Percentiles rank a stretch among this genome's conserved stretches.
Conservation (phyloP, 805 yeast species). For the Cyberlindnera mrakii region DNA sequence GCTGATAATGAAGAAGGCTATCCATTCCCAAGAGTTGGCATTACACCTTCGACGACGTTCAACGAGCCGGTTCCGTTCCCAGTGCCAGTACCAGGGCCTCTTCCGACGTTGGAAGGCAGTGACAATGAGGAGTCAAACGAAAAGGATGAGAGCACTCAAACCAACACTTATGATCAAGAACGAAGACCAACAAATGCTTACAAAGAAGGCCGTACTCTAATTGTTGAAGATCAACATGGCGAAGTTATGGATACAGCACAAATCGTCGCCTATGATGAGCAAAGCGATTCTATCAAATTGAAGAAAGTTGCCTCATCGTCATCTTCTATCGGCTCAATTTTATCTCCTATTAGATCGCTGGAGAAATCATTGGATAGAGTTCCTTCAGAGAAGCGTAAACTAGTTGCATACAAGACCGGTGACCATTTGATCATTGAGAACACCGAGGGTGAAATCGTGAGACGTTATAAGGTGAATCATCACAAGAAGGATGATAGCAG, state of each 20-base stretch:
- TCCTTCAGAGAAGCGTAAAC: slow-evolving; percentile 17
- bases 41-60: slow-evolving; percentile 20
- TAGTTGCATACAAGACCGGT: slow-evolving; percentile 73
- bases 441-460: slow-evolving; percentile 84
- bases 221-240: slow-evolving; percentile 81
- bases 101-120: slow-evolving; percentile 1
- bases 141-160: slow-evolving; percentile 5
- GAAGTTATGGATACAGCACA: slow-evolving; percentile 61
- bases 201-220: slow-evolving; percentile 63
- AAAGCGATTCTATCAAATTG: slow-evolving; percentile 1
- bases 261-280: slow-evolving; percentile 26
- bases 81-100: neutral
- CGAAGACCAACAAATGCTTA: slow-evolving; percentile 39
- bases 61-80: slow-evolving; percentile 11
- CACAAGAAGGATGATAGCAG: slow-evolving; percentile 28
- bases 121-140: slow-evolving; percentile 6
- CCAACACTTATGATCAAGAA: slow-evolving; percentile 19
- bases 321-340: slow-evolving; percentile 16
- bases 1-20: slow-evolving; percentile 15
- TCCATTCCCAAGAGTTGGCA: slow-evolving; percentile 12
- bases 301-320: slow-evolving; percentile 10
- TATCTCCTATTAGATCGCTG: slow-evolving; percentile 11
- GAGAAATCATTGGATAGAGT: neutral
- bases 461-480: slow-evolving; percentile 71
- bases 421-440: slow-evolving; percentile 79